Base-by-base conservation (phyloP, 2,329 filamentous ascomycete species). In the Penicillium sp. region DNA sequence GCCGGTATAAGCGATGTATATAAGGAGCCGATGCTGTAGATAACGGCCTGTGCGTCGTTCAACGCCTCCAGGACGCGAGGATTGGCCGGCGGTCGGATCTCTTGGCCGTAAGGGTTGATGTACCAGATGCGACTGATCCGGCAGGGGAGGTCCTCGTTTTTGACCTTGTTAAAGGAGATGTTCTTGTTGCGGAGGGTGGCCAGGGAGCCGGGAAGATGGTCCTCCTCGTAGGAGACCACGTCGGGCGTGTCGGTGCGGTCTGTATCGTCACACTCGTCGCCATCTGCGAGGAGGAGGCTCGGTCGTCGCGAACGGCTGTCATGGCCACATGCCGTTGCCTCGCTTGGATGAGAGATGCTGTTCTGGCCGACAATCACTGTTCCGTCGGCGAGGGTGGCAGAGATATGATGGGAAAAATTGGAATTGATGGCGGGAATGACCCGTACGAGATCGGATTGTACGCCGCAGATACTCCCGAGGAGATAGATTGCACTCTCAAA, bases 71-170 rank as follows among this genome's bases (percentile, higher is more conserved):
- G 56, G 0, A 91, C 87, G 35, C 87, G 82, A 0, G 88, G 83
- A 57, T 95, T 97, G 2, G 88, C 86, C 0, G 83, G 78, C 0
- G 90, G 86, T 13, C 83, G 80, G 52, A 97, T 96, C 65, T 96
- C 90, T 61, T 96, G 88, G n/a, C 91, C 91, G 63, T 96, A 97
- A 0, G 91, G 91, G 59, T 96, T 97, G 70, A 97, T 97, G 70
- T 97, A 97, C 88, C 89, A 97, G 20, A 97, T 76, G 2, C 90
- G 73, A 39, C 83, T 75, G 53, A 97, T 94, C 18, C 87, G 77
- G 0, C 84, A 77, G 0, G 87, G 78, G 1, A 97, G 73, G 39
- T 93, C 87, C 53, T 90, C 84, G 39, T 91, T 86, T 45, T 86
- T 80, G 2, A 57, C 73, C 68, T 97, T 97, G 58, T 78, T 84